Conservation (phyloP, 768 basidiomycete species). For the Gloeophyllum trabeum region DNA sequence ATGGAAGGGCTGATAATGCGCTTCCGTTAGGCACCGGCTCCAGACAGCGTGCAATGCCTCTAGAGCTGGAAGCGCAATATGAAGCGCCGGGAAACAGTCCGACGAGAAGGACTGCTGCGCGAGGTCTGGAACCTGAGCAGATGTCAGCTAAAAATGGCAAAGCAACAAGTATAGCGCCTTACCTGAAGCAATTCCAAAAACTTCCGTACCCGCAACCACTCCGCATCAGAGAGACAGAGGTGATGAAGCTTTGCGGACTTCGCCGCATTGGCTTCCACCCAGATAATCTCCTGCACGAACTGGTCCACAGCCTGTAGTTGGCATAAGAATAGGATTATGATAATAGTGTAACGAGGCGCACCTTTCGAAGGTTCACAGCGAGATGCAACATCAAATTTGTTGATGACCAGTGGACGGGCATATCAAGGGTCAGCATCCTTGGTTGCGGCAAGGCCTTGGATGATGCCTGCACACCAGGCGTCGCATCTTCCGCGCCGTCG, state of each 20-base stretch:
- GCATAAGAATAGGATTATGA: neutral
- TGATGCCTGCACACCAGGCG: too few relatives aligned
- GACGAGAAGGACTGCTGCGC: slow-evolving; percentile 23
- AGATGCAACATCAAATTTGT: slow-evolving; percentile 19
- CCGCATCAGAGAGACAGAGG: neutral
- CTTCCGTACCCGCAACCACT: neutral
- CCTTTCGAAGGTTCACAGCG: slow-evolving; percentile 4
- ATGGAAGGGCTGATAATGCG: neutral
- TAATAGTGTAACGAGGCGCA: neutral
- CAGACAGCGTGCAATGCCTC: slow-evolving; percentile 19
- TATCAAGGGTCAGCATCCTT: slow-evolving; percentile 10
- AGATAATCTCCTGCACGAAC: neutral
- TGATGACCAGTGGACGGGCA: slow-evolving; percentile 21
- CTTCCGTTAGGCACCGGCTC: neutral
- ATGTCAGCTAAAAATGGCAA: neutral
- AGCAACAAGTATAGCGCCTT: neutral
- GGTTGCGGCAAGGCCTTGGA: neutral
- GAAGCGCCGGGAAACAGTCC: slow-evolving; percentile 16
- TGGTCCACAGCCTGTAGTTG: neutral
- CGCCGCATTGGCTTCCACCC: neutral
- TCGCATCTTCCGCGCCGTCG: too few relatives aligned
- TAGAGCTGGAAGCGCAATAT: slow-evolving; percentile 21
- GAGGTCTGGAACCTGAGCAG: neutral
- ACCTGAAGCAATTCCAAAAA: neutral
- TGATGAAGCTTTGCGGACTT: neutral